These are phyloP conservation scores for Flaveria sonorensis DNA, from an alignment of 129 eudicot genomes.

Conservation along the genomic window DNA sequence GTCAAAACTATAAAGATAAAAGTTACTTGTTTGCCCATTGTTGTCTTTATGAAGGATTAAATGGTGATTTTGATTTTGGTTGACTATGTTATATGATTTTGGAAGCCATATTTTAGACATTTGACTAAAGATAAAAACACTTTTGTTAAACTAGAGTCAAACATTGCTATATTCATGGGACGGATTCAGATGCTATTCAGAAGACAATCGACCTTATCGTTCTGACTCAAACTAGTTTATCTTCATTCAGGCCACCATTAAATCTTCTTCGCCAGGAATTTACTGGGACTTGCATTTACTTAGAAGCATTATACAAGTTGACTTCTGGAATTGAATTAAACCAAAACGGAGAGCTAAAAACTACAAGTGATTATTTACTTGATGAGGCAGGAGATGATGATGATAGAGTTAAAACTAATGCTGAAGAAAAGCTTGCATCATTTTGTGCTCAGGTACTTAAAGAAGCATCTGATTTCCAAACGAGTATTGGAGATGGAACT, in stretches of 20 bases:
- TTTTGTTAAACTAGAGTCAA: constrained; percentile 38
- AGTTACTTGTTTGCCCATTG: too few relatives aligned
- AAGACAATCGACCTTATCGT: constrained; percentile 45
- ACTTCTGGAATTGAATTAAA: constrained; percentile 48
- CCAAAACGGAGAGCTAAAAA: constrained; percentile 27
- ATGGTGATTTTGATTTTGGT: neutral
- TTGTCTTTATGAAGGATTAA: neutral
- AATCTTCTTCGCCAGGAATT: constrained; percentile 95
- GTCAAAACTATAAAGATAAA: too few relatives aligned
- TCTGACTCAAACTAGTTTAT: constrained; percentile 42
- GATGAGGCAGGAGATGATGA: constrained; percentile 30
- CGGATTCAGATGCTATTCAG: constrained; percentile 42
- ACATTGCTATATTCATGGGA: constrained; percentile 39
- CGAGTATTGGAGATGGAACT: constrained; percentile 58
- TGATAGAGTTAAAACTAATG: constrained; percentile 19
- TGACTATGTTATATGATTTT: neutral
- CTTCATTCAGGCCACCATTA: constrained; percentile 77
- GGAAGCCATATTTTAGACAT: constrained; percentile 16
- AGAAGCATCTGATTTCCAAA: constrained; percentile 89
- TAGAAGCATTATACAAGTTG: constrained; percentile 78
- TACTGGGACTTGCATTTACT: constrained; percentile 77
- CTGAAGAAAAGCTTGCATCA: constrained; percentile 79
- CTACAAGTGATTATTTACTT: constrained; percentile 29
- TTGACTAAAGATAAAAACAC: constrained; percentile 26
- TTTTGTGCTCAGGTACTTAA: constrained; percentile 78